Conservation (phyloP, 306 rosid species). For the Albizia julibrissin region DNA sequence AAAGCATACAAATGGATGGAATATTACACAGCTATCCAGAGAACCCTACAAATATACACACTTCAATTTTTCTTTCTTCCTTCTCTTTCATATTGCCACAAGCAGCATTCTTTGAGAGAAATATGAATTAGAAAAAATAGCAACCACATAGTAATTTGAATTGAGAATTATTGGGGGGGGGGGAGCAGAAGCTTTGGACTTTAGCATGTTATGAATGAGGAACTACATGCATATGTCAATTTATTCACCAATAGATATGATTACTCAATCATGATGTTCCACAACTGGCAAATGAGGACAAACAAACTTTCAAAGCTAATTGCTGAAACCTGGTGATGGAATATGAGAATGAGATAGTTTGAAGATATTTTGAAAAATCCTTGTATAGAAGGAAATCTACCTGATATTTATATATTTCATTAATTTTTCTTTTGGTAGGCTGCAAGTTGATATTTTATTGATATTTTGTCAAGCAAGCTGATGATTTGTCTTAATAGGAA, state of each 20-base stretch:
- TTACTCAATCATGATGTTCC: neutral
- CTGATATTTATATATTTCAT: too few species aligned
- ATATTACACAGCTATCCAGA: neutral
- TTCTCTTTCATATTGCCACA: slow-evolving; percentile 17
- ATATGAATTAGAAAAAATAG: neutral
- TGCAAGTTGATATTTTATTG: too few species aligned
- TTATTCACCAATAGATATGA: slow-evolving; percentile 11
- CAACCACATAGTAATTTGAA: neutral
- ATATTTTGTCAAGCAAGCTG: too few species aligned
- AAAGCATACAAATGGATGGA: slow-evolving; percentile 24
- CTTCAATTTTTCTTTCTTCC: neutral
- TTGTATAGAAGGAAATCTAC: too few species aligned
- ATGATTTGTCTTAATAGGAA: too few species aligned
- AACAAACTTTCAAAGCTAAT: neutral
- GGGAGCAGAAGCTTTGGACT: neutral
- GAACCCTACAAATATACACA: slow-evolving; percentile 20
- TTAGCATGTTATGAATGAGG: slow-evolving; percentile 23
- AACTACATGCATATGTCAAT: slow-evolving; percentile 6
- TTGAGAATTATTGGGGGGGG: neutral
- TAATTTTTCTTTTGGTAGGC: too few species aligned
- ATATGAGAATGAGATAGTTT: too few species aligned
- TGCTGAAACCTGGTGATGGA: neutral
- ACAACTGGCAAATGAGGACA: neutral
- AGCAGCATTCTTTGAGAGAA: neutral
- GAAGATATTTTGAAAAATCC: too few species aligned